A percentile compares a stretch with the other conserved stretches of the same genome.
phyloP scores from a whole-genome alignment of 164 flowering plant species.

The Vitis amurensis region DNA sequence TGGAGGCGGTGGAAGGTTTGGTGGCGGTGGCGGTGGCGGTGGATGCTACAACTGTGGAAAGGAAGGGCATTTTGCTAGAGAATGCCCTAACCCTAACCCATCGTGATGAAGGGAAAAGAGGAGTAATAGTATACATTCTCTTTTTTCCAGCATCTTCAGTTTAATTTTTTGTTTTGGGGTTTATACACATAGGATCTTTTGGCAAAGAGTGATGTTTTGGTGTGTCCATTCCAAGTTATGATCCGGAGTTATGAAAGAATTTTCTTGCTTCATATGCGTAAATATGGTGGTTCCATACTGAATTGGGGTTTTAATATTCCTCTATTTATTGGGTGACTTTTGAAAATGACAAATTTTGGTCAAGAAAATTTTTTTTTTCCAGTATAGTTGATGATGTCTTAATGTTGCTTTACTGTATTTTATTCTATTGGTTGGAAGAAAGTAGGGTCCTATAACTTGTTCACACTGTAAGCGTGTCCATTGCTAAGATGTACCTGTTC shows the following conservation, averaged over 20 bases:
- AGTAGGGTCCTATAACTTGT: neutral
- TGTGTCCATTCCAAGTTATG: neutral
- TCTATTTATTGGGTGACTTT: neutral
- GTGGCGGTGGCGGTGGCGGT: slow-evolving; percentile 13
- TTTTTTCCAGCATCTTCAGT: neutral
- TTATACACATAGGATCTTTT: slow-evolving; percentile 11
- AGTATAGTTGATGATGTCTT: neutral
- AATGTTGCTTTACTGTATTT: neutral
- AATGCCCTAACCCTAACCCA: slow-evolving; percentile 22
- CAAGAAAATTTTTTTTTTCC: neutral
- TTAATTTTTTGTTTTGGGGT: neutral
- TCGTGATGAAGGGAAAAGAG: slow-evolving; percentile 9
- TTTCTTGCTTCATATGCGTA: neutral
- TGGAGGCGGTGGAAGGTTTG: neutral
- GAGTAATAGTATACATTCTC: slow-evolving; percentile 23
- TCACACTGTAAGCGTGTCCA: too few species aligned
- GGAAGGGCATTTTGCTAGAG: slow-evolving; percentile 41
- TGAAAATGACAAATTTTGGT: neutral
- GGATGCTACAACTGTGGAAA: slow-evolving; percentile 36
- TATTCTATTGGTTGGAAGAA: neutral
- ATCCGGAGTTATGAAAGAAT: neutral
- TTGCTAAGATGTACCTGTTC: too few species aligned
- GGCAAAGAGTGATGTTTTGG: neutral
- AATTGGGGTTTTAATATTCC: neutral
- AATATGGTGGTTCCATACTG: slow-evolving; percentile 2